Evolutionary conservation across 2,329 filamentous ascomycete genomes (phyloP).

Genomic region (Cordyceps javanica): DNA sequence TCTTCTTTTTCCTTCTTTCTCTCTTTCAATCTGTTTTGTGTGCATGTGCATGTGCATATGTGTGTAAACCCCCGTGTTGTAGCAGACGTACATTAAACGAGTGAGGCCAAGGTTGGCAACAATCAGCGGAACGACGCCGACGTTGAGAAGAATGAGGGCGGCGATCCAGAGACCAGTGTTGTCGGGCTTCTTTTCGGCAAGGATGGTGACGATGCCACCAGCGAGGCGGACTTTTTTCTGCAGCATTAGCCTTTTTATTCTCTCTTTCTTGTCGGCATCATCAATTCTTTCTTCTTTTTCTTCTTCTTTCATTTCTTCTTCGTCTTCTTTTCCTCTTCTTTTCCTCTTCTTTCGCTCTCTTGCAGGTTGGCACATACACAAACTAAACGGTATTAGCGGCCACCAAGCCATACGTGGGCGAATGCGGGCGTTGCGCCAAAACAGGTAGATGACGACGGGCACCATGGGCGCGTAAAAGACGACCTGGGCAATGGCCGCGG

Average conservation of each 20-base stretch:
- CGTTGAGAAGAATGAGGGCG: conserved; percentile 23
- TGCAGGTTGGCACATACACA: conserved; percentile 14
- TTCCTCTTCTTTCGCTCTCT: neutral
- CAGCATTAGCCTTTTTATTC: neutral
- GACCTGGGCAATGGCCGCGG: conserved; percentile 21
- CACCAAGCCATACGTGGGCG: conserved; percentile 24
- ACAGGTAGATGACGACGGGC: conserved; percentile 19
- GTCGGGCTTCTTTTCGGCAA: conserved; percentile 16
- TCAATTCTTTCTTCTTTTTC: no score
- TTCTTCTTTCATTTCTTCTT: no score
- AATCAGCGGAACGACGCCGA: conserved; percentile 24
- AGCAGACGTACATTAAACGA: conserved; percentile 22
- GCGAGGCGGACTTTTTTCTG: conserved; percentile 22
- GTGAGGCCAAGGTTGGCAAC: conserved; percentile 21
- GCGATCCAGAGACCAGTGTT: conserved; percentile 21
- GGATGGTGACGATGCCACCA: conserved; percentile 23
- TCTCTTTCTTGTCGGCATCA: neutral
- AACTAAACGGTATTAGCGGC: conserved; percentile 20
- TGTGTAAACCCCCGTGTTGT: no score
- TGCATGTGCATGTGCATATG: no score
- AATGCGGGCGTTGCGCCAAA: conserved; percentile 22
- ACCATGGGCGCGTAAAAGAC: conserved; percentile 23
- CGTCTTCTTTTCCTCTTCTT: no score
- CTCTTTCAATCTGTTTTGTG: neutral
- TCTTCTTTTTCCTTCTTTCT: neutral